A percentile compares a stretch with the other conserved stretches of the same genome.
Conservation (phyloP, 345 rosid genomes). For the Combretum micranthum region DNA sequence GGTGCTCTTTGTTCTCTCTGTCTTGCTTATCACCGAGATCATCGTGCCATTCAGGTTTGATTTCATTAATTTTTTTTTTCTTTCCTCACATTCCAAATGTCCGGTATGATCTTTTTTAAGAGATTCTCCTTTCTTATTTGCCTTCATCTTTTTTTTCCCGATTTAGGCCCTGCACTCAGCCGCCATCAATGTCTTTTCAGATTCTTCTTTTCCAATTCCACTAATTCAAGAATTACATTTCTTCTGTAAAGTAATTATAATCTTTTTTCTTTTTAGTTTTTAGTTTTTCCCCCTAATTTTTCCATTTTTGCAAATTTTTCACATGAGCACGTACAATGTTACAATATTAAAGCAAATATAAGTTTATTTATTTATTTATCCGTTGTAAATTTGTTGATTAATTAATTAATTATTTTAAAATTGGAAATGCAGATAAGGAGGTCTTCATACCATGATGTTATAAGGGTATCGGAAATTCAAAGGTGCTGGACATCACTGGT, state of each 20-base stretch:
- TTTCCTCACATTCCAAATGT: not conserved
- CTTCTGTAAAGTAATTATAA: too few species aligned
- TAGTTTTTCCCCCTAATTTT: too few species aligned
- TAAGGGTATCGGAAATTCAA: slow-evolving; percentile 93
- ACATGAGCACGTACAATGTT: too few species aligned
- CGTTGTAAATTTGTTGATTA: too few species aligned
- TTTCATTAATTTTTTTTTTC: not conserved
- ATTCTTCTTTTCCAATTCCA: not conserved
- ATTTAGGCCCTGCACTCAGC: not conserved
- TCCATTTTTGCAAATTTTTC: too few species aligned
- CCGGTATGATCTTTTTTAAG: not conserved
- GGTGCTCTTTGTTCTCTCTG: slow-evolving; percentile 84
- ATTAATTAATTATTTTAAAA: slow-evolving; percentile 8
- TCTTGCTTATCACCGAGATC: slow-evolving; percentile 65
- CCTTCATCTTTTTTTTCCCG: not conserved
- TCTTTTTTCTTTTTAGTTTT: too few species aligned
- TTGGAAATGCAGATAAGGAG: slow-evolving; percentile 78
- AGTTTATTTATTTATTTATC: too few species aligned
- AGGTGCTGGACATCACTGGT: slow-evolving; percentile 74
- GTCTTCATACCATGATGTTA: slow-evolving; percentile 98
- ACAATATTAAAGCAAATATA: too few species aligned
- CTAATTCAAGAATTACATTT: not conserved
- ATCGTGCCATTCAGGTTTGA: slow-evolving; percentile 72
- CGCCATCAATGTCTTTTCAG: not conserved
- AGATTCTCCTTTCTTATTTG: not conserved